phyloP scores from a whole-genome alignment of 352 stramenopile genomes.

The Pythium biforme region DNA sequence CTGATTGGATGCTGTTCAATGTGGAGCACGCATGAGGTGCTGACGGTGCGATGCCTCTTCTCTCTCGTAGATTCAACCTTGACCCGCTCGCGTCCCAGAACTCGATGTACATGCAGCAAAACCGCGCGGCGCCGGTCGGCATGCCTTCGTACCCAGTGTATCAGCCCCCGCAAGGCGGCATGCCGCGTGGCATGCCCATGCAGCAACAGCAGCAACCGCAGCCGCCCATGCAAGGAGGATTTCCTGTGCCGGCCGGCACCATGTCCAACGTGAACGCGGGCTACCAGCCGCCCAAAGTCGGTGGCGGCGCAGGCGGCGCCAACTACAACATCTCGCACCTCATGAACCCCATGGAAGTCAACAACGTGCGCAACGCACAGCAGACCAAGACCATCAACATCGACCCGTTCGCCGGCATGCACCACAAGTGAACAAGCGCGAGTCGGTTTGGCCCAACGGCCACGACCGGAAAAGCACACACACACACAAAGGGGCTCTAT shows the following conservation, averaged over 20 bases:
- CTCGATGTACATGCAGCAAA: constrained; percentile 26
- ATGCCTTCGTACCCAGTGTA: constrained; percentile 17
- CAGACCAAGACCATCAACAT: constrained; percentile 78
- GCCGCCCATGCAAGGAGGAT: constrained; percentile 14
- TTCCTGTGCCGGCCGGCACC: background rate
- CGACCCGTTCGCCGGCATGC: constrained; percentile 70
- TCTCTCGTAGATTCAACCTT: constrained; percentile 41
- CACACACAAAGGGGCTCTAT: background rate
- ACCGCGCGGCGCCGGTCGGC: background rate
- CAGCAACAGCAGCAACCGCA: constrained; percentile 17
- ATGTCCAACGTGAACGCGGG: background rate
- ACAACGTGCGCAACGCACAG: constrained; percentile 37
- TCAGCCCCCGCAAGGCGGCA: constrained; percentile 9
- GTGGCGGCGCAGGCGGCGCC: constrained; percentile 29
- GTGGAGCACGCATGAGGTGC: background rate
- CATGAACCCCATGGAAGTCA: constrained; percentile 76
- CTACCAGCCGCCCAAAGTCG: constrained; percentile 10
- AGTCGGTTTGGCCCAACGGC: background rate
- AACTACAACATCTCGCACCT: constrained; percentile 86
- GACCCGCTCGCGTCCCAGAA: constrained; percentile 41
- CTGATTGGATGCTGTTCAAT: background rate
- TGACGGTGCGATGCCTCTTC: background rate
- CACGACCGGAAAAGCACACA: too few relatives aligned
- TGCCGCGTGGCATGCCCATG: constrained; percentile 23
- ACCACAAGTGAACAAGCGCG: constrained; percentile 5